Conservation (phyloP, 139 green algal species). For the Edaphochlamys debaryana region DNA sequence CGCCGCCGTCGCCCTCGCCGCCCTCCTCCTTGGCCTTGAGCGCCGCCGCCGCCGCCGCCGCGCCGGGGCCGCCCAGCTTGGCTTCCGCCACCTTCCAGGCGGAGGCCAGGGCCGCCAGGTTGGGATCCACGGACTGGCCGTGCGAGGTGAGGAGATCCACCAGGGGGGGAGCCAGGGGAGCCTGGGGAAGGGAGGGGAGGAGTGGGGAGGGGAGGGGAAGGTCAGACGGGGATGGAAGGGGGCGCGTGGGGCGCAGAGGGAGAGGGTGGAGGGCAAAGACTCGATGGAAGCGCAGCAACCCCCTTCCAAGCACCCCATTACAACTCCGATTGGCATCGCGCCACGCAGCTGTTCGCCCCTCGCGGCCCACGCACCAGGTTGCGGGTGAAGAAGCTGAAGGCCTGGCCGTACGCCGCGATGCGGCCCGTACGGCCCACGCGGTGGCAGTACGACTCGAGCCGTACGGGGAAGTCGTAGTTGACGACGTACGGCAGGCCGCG, state of each 20-base stretch:
- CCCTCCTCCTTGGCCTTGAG: not conserved
- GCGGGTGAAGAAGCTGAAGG: slow-evolving; percentile 89
- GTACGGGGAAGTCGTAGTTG: slow-evolving; percentile 91
- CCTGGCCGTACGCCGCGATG: slow-evolving; percentile 84
- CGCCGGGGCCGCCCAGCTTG: slow-evolving; percentile 41
- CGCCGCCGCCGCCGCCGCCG: not conserved
- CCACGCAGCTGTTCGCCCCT: too few relatives aligned
- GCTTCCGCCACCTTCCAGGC: slow-evolving; percentile 65
- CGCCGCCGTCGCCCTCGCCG: not conserved
- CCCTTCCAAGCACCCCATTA: too few relatives aligned
- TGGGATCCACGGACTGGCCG: slow-evolving; percentile 81
- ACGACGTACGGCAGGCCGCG: slow-evolving; percentile 82
- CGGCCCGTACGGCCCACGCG: slow-evolving; percentile 92
- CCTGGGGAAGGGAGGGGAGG: slow-evolving; percentile 39
- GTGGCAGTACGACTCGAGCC: slow-evolving; percentile 93
- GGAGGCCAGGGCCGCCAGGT: slow-evolving; percentile 77
- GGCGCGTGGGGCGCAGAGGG: too few relatives aligned
- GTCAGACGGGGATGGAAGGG: too few relatives aligned
- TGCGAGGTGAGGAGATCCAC: slow-evolving; percentile 75
- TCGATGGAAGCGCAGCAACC: too few relatives aligned
- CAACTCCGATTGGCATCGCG: too few relatives aligned
- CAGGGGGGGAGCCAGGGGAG: slow-evolving; percentile 69
- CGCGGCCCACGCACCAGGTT: slow-evolving; percentile 73
- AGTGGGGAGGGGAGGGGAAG: not conserved
- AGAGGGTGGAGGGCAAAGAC: too few relatives aligned